These are phyloP conservation scores for Populus pruinosa DNA, from an alignment of 345 rosid genomes.

Conservation along the genomic window DNA sequence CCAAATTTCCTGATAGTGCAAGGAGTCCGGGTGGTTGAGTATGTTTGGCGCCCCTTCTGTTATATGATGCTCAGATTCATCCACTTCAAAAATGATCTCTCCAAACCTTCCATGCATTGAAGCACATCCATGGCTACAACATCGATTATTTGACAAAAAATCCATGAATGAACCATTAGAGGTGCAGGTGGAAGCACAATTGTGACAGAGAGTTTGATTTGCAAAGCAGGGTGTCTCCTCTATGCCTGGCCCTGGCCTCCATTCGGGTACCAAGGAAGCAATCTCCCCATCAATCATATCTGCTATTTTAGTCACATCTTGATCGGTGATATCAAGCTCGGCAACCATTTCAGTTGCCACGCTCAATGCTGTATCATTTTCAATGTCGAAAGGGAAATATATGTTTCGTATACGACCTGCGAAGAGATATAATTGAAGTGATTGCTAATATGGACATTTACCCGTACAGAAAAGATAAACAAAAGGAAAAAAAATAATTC, in stretches of 20 bases:
- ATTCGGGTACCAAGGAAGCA: constrained; percentile 65
- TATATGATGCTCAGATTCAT: constrained; percentile 39
- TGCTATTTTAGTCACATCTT: constrained; percentile 75
- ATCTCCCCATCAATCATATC: constrained; percentile 89
- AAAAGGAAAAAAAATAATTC: neutral
- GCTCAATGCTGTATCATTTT: constrained; percentile 71
- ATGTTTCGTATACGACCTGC: constrained; percentile 78
- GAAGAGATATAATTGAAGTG: neutral
- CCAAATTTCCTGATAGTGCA: constrained; percentile 54
- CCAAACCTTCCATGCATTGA: constrained; percentile 83
- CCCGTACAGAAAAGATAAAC: neutral
- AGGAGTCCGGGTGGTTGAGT: constrained; percentile 25
- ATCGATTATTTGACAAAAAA: constrained; percentile 41
- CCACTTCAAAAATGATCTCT: constrained; percentile 61
- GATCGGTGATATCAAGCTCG: constrained; percentile 79
- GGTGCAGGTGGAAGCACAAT: constrained; percentile 61
- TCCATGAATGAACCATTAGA: constrained; percentile 63
- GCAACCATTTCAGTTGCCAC: constrained; percentile 97
- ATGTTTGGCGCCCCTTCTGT: constrained; percentile 27
- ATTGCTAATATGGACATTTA: neutral
- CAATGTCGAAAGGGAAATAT: constrained; percentile 76
- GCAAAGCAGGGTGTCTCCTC: constrained; percentile 59
- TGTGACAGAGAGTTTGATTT: constrained; percentile 53
- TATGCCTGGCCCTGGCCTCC: constrained; percentile 70
- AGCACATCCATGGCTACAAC: constrained; percentile 59